Conservation (phyloP, 305 asterid species). For the Fraxinus floribunda region DNA sequence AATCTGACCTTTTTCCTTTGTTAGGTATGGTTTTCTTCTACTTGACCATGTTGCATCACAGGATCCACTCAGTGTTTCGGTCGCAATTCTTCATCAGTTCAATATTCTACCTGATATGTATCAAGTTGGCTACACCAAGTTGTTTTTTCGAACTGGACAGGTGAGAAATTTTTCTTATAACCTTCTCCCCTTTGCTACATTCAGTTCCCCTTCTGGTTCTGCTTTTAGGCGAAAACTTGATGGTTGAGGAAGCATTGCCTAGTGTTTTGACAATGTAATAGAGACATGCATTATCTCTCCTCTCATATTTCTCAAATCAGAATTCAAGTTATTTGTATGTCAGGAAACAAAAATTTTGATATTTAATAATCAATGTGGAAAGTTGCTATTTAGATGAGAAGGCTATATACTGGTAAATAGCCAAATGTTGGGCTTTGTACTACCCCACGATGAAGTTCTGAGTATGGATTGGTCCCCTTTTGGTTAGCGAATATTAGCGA, state of each 20-base stretch:
- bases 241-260: not conserved
- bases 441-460: not conserved
- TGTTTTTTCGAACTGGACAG: slow-evolving; percentile 99
- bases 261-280: not conserved
- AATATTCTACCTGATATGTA: slow-evolving; percentile 97
- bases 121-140: slow-evolving; percentile 97
- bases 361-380: not conserved
- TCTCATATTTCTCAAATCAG: not conserved
- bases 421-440: not conserved
- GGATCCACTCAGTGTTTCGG: slow-evolving; percentile 97
- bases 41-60: slow-evolving; percentile 86
- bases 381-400: not conserved
- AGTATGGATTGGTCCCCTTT: not conserved
- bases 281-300: not conserved
- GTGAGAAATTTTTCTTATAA: slow-evolving; percentile 36
- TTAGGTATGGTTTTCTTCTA: slow-evolving; percentile 96
- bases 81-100: slow-evolving; percentile 96
- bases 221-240: not conserved
- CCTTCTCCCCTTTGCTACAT: not conserved
- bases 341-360: not conserved
- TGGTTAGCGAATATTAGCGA: not conserved
- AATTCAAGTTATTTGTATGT: not conserved
- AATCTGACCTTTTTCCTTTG: slow-evolving; percentile 25
- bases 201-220: not conserved
- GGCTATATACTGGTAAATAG: not conserved